A percentile compares a stretch with the other conserved stretches of the same genome.
phyloP scores from a whole-genome alignment of 352 stramenopile genomes.

The Nothophytophthora sp. region DNA sequence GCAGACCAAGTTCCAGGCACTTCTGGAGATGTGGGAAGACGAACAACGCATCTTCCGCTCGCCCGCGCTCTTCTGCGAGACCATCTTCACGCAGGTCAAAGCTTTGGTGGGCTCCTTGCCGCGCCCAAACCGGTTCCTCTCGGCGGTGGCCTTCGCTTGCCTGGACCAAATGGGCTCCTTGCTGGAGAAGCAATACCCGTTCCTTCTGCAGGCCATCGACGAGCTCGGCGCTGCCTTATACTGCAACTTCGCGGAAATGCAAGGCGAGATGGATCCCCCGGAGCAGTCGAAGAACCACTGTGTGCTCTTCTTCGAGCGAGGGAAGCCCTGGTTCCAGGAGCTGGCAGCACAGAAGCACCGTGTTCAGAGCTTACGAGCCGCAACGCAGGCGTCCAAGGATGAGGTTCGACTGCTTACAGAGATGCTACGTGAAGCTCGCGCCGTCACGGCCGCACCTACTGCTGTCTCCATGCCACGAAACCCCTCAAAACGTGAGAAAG shows the following conservation, averaged over 20 bases:
- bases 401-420: conserved; percentile 41
- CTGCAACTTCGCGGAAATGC: conserved; percentile 38
- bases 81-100: conserved; percentile 60
- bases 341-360: conserved; percentile 25
- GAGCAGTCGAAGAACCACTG: conserved; percentile 22
- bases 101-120: conserved; percentile 45
- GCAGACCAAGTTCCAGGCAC: conserved; percentile 46
- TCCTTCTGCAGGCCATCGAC: conserved; percentile 39
- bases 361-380: conserved; percentile 18
- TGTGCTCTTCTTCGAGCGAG: conserved; percentile 51
- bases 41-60: conserved; percentile 60
- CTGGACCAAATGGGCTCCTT: conserved; percentile 47
- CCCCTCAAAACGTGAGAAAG: conserved; percentile 11
- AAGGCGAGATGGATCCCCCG: conserved; percentile 3
- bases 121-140: conserved; percentile 54
- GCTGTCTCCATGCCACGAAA: conserved; percentile 4
- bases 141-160: conserved; percentile 46
- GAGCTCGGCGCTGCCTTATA: conserved; percentile 42
- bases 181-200: conserved; percentile 50
- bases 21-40: conserved; percentile 53
- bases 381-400: conserved; percentile 23
- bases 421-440: conserved; percentile 38
- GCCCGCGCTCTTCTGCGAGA: conserved; percentile 58
- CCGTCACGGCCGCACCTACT: conserved; percentile 9
- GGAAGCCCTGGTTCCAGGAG: conserved; percentile 48